Percentiles rank a stretch among this genome's conserved stretches.
phyloP scores from a whole-genome alignment of 2,329 filamentous ascomycete species.

The Arthrobotrys pseudoclavata region DNA sequence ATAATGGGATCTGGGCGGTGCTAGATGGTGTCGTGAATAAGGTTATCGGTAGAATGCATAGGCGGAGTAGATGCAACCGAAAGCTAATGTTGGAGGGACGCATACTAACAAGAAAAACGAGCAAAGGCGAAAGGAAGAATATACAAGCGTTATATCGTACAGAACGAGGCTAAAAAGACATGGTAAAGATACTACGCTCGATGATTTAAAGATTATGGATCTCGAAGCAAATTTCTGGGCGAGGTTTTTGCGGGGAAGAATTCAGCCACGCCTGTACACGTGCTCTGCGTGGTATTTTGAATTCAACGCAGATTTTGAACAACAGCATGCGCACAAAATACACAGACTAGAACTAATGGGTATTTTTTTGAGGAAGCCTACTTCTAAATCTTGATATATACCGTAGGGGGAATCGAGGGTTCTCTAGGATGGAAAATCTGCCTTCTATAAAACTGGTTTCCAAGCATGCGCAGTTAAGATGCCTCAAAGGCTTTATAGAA shows the following conservation, averaged over 20 bases:
- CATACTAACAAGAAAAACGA: conserved; percentile 16
- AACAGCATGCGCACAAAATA: background rate
- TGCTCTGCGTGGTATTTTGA: conserved; percentile 28
- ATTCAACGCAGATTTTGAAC: conserved; percentile 5
- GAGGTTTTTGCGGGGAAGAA: conserved; percentile 16
- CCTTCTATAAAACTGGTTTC: no score
- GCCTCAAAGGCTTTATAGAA: no score
- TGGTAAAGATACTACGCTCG: conserved; percentile 1
- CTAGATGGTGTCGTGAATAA: conserved; percentile 6
- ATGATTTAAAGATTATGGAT: background rate
- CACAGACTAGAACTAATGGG: no score
- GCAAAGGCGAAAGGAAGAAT: conserved; percentile 4
- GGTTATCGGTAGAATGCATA: conserved; percentile 32
- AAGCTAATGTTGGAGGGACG: conserved; percentile 11
- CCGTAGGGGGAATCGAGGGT: no score
- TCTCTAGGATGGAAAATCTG: no score
- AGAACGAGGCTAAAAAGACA: conserved; percentile 23
- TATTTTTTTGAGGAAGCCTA: no score
- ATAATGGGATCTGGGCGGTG: conserved; percentile 25
- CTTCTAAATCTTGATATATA: no score
- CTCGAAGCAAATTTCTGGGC: background rate
- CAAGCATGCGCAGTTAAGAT: no score
- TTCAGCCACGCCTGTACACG: conserved; percentile 10
- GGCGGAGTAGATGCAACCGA: conserved; percentile 22
- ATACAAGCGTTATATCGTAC: conserved; percentile 21